Evolutionary conservation across 805 yeast genomes (phyloP), one percentile per base, ranked within the genome.

Genomic region (Lipomyces yamadae): DNA sequence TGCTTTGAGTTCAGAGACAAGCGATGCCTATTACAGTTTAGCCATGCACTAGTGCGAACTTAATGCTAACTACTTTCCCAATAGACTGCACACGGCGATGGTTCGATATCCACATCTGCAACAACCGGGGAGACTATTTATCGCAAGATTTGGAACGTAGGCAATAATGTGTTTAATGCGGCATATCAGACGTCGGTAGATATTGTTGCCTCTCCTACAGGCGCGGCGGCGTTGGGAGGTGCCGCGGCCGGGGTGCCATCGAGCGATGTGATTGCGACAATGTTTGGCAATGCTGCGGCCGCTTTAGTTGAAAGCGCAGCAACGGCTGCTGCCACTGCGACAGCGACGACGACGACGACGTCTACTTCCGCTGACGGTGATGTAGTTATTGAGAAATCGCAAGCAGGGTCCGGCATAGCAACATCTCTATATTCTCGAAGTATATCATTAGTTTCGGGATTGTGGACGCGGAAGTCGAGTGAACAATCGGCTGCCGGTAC

Each of bases 261-360:
- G 15, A n/a, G 42, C 6, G 58, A 32, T 32, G 37, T 18, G 58
- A 33, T 34, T 53, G 10, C 18, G 4, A 56, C 57, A 42, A 42
- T 61, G 33, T 61, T 61, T 33, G 64, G 60, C 11, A 56, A 48
- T 35, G 60, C 55, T 30, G 64, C 64, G 3, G 56, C 64, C 4
- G 42, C 55, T 3, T 30, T 61, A 42, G 64, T 61, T 24, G 59
- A 56, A 29, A 42, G 39, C 34, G 60, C 64, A 29, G 48, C 60
- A 4, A 24, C 56, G 10, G 64, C 60, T n/a, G 57, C 56, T 15
- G 58, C 48, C 18, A 55, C 39, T 54, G 13, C 63, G n/a, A n/a
- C 24, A 24, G 24, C 24, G 24, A 24, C 24, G 24, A 24, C 24
- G 24, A 24, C 8, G 24, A n/a, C 18, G n/a, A n/a, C 24, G n/a